These are phyloP conservation scores for Paraglomus occultum DNA, from an alignment of 192 early-diverging fungal species.

Conservation along the genomic window DNA sequence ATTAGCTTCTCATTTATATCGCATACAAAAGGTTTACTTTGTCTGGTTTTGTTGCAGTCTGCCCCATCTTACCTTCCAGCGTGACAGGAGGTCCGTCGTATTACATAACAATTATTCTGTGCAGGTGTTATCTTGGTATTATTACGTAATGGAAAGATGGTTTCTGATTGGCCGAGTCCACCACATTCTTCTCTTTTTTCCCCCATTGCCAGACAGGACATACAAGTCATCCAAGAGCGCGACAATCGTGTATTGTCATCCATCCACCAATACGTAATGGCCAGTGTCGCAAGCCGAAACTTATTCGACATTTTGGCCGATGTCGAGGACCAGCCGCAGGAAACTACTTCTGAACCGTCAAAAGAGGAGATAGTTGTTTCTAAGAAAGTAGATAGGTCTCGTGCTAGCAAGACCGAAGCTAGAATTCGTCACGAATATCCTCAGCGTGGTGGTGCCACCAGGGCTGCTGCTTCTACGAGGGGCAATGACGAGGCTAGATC, in stretches of 20 bases:
- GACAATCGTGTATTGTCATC: conserved; percentile 20
- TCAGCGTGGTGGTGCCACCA: conserved; percentile 25
- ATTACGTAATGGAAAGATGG: no score
- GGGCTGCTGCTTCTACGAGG: conserved; percentile 12
- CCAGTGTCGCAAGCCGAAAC: conserved; percentile 20
- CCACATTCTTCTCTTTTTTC: no score
- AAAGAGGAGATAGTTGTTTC: not conserved
- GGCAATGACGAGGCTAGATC: conserved; percentile 24
- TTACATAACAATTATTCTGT: no score
- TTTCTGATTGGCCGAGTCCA: no score
- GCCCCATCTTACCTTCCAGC: no score
- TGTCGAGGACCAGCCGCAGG: not conserved
- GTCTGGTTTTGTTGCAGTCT: no score
- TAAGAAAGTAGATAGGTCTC: conserved; percentile 33
- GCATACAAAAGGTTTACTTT: no score
- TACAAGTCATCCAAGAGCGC: not conserved
- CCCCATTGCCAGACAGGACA: no score
- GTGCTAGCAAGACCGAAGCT: conserved; percentile 24
- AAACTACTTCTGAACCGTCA: not conserved
- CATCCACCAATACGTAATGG: conserved; percentile 17
- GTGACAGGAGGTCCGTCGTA: no score
- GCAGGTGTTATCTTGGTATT: no score
- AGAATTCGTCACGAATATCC: conserved; percentile 33
- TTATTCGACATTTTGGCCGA: conserved; percentile 15
- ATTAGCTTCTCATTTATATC: no score